Conservation (phyloP, 441 rosid genomes). For the Populus hybrid region DNA sequence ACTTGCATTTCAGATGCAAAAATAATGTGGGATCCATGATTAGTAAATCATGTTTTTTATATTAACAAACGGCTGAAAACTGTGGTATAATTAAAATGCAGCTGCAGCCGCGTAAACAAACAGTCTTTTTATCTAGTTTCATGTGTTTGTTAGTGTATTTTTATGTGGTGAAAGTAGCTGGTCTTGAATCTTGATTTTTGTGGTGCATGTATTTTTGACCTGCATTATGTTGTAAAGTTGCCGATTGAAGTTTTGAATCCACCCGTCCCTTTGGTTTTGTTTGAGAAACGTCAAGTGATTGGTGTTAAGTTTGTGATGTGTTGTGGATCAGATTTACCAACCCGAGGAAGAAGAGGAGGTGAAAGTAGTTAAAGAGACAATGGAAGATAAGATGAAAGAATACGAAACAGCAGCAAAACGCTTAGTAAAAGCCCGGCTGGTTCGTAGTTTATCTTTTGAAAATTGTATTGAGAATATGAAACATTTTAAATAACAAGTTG, state of each 20-base stretch:
- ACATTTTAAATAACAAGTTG: neutral
- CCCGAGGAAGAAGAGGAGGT: constrained; percentile 73
- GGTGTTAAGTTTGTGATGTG: neutral
- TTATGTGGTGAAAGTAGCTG: neutral
- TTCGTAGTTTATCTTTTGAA: constrained; percentile 31
- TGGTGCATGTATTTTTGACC: neutral
- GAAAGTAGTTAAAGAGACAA: constrained; percentile 55
- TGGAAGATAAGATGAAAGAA: constrained; percentile 53
- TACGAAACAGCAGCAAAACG: constrained; percentile 83
- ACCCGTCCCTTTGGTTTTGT: neutral
- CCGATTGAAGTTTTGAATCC: neutral
- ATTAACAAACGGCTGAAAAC: no score
- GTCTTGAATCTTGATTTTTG: neutral
- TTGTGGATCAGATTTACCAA: constrained; percentile 52
- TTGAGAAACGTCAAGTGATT: neutral
- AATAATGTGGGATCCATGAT: no score
- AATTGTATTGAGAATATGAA: neutral
- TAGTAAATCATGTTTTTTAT: no score
- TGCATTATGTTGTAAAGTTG: neutral
- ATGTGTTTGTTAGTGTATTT: neutral
- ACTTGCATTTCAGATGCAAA: no score
- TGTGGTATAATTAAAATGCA: no score
- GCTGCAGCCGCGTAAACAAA: no score
- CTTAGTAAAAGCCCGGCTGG: constrained; percentile 59
- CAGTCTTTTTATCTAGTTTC: neutral